phyloP scores from a whole-genome alignment of 2,329 filamentous ascomycete genomes.

The Rhynchosporium agropyri region DNA sequence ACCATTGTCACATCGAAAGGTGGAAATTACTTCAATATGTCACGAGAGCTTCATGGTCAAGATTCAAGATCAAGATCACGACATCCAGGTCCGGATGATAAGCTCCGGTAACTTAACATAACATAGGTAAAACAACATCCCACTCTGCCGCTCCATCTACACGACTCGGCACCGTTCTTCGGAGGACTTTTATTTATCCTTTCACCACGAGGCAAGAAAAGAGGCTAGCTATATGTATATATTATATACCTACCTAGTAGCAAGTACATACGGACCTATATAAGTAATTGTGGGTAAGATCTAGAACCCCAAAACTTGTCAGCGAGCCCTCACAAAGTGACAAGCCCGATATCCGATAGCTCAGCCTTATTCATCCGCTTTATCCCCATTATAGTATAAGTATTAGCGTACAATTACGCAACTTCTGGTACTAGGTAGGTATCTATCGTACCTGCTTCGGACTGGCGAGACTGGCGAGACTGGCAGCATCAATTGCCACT shows the following conservation, averaged over 20 bases:
- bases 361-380: slow-evolving; percentile 9
- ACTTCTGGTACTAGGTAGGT: not conserved
- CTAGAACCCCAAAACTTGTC: not conserved
- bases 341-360: not conserved
- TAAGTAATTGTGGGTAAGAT: not conserved
- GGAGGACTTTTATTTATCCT: too few relatives aligned
- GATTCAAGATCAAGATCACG: not conserved
- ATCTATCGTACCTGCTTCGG: not conserved
- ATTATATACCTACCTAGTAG: not conserved
- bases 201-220: too few relatives aligned
- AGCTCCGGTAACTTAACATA: not conserved
- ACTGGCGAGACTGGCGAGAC: not conserved
- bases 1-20: not conserved
- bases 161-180: not conserved
- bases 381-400: not conserved
- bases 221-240: not conserved
- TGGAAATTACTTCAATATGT: not conserved
- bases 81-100: not conserved
- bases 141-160: slow-evolving; percentile 9
- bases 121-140: not conserved
- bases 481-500: not conserved
- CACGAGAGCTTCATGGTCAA: not conserved
- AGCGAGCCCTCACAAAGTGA: not conserved
- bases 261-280: not conserved
- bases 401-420: not conserved